These are phyloP conservation scores for Drechslerella stenobrocha DNA, from an alignment of 2,329 filamentous ascomycete genomes.

Conservation along the genomic window DNA sequence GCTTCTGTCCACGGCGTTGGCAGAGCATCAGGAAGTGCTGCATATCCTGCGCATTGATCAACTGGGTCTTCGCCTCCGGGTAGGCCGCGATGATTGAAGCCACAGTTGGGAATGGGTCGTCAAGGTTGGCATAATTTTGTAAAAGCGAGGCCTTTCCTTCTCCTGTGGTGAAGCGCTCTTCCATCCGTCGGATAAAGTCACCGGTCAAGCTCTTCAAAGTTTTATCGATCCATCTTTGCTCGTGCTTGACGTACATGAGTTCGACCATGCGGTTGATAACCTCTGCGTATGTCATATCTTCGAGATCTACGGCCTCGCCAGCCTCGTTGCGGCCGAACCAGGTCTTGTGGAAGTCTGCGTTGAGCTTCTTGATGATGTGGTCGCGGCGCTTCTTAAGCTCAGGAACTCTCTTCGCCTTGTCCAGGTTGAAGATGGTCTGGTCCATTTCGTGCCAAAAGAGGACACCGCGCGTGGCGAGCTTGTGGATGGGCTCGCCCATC, in stretches of 20 bases:
- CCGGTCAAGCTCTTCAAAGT: slow-evolving; percentile 81
- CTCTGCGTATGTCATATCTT: slow-evolving; percentile 94
- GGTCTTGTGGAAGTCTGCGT: slow-evolving; percentile 94
- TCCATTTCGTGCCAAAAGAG: slow-evolving; percentile 97
- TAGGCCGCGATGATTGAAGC: slow-evolving; percentile 79
- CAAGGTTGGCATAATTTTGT: slow-evolving; percentile 85
- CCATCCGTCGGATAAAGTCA: slow-evolving; percentile 94
- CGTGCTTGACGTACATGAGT: slow-evolving; percentile 87
- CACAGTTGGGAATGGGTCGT: slow-evolving; percentile 76
- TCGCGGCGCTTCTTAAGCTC: slow-evolving; percentile 86
- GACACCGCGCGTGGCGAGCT: slow-evolving; percentile 94
- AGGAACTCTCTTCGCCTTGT: slow-evolving; percentile 87
- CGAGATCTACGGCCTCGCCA: slow-evolving; percentile 79
- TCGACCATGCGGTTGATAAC: slow-evolving; percentile 85
- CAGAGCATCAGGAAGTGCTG: slow-evolving; percentile 95
- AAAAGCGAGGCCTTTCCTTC: slow-evolving; percentile 76
- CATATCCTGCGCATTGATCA: slow-evolving; percentile 97
- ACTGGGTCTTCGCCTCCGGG: slow-evolving; percentile 81
- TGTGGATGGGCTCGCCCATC: slow-evolving; percentile 99
- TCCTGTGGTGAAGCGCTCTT: slow-evolving; percentile 85
- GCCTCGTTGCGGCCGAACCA: slow-evolving; percentile 88
- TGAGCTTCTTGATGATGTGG: slow-evolving; percentile 93
- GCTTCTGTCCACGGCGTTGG: slow-evolving; percentile 90
- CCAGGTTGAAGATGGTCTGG: slow-evolving; percentile 92
- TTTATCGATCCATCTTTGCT: slow-evolving; percentile 86